phyloP scores from a whole-genome alignment of 1,139 yeast species.

The Yarrowia galli region DNA sequence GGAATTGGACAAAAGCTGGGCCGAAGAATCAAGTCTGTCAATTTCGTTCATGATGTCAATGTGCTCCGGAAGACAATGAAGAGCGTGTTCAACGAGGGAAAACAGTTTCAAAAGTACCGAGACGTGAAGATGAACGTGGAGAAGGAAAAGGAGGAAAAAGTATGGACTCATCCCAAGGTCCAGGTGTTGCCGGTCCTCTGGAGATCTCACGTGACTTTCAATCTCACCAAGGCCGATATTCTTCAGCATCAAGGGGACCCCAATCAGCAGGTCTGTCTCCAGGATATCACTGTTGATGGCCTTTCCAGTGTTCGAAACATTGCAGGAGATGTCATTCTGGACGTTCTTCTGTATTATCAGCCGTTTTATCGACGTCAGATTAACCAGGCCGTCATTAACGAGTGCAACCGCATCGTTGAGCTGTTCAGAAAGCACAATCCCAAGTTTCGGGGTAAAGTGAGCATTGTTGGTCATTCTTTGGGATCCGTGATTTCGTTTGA shows the following conservation, averaged over 20 bases:
- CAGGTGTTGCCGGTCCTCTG: constrained; percentile 45
- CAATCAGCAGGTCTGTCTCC: constrained; percentile 63
- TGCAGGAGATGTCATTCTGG: constrained; percentile 84
- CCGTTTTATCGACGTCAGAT: constrained; percentile 68
- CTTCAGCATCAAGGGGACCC: constrained; percentile 48
- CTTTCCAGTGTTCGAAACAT: constrained; percentile 75
- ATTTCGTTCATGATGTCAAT: constrained; percentile 83
- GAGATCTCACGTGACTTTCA: constrained; percentile 41
- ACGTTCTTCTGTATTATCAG: constrained; percentile 81
- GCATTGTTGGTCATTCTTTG: constrained; percentile 84
- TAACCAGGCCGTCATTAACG: constrained; percentile 62
- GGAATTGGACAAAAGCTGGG: constrained; percentile 91
- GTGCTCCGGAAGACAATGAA: constrained; percentile 70
- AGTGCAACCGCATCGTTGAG: constrained; percentile 67
- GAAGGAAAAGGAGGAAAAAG: constrained; percentile 27
- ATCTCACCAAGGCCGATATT: constrained; percentile 25
- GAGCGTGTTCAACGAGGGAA: constrained; percentile 62
- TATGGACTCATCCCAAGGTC: constrained; percentile 26
- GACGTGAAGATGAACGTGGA: constrained; percentile 43
- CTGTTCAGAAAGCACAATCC: constrained; percentile 70
- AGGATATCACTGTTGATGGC: constrained; percentile 77
- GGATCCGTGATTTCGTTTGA: constrained; percentile 87
- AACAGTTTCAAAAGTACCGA: constrained; percentile 54
- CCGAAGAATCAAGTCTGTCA: constrained; percentile 73
- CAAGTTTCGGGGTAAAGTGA: constrained; percentile 73